phyloP scores from a whole-genome alignment of 352 stramenopile genomes.

The Pythium periplocum region DNA sequence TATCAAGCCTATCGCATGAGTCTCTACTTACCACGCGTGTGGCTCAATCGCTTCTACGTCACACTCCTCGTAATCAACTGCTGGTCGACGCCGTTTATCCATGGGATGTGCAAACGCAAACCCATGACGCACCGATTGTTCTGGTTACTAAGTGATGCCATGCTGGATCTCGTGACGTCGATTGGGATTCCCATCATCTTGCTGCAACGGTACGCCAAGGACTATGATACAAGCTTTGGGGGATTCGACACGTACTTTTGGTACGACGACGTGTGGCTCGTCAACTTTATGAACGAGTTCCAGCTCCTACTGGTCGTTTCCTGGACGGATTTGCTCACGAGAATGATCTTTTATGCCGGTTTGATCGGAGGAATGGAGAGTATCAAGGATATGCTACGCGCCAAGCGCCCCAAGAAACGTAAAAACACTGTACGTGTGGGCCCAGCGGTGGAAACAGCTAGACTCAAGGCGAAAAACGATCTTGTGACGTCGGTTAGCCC shows the following conservation, averaged over 20 bases:
- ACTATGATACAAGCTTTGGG: slow-evolving; percentile 2
- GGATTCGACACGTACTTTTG: slow-evolving; percentile 10
- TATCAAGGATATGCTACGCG: slow-evolving; percentile 22
- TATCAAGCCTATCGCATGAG: slow-evolving; percentile 20
- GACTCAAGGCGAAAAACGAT: too few relatives aligned
- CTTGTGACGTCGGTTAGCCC: neutral
- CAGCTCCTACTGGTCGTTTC: slow-evolving; percentile 28
- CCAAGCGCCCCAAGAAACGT: neutral
- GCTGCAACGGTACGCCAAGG: slow-evolving; percentile 4
- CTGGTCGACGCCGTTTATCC: slow-evolving; percentile 7
- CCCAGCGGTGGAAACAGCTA: neutral
- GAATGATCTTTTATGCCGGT: slow-evolving; percentile 31
- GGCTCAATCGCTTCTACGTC: slow-evolving; percentile 10
- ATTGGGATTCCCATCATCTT: slow-evolving; percentile 14
- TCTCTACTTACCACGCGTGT: slow-evolving; percentile 6
- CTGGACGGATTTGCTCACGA: slow-evolving; percentile 25
- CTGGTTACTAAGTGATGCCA: slow-evolving; percentile 12
- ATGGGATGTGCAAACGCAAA: neutral
- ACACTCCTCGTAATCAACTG: slow-evolving; percentile 18
- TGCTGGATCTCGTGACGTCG: slow-evolving; percentile 16
- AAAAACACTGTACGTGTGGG: neutral
- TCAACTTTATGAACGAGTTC: slow-evolving; percentile 21
- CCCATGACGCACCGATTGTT: slow-evolving; percentile 9
- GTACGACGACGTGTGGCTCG: slow-evolving; percentile 23
- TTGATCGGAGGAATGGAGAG: slow-evolving; percentile 25